Conservation (phyloP, 345 rosid genomes). For the Camelina hispida region DNA sequence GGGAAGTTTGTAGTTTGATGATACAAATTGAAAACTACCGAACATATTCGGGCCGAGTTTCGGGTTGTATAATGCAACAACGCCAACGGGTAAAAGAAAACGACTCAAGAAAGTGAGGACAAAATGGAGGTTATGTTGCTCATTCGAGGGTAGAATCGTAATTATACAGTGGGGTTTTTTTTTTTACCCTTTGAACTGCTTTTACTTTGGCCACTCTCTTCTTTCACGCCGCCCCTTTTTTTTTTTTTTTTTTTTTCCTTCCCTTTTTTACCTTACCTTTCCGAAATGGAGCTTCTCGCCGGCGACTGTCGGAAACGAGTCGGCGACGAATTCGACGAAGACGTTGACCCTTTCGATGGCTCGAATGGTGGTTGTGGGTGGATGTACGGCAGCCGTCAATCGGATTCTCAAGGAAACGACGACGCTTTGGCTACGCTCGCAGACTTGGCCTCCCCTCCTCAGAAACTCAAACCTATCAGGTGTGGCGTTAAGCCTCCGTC, state of each 20-base stretch:
- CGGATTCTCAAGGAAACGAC: slow-evolving; percentile 36
- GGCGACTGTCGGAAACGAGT: slow-evolving; percentile 51
- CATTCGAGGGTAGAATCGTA: slow-evolving; percentile 26
- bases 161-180: neutral
- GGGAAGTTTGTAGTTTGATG: neutral
- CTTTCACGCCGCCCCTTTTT: slow-evolving; percentile 36
- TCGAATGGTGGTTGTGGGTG: slow-evolving; percentile 36
- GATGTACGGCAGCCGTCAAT: slow-evolving; percentile 41
- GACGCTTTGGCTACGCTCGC: slow-evolving; percentile 43
- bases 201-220: slow-evolving; percentile 32
- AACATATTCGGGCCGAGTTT: slow-evolving; percentile 9
- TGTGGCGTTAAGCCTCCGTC: slow-evolving; percentile 47
- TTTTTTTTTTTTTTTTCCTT: neutral
- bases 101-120: neutral
- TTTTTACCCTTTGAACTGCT: slow-evolving; percentile 41
- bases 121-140: slow-evolving; percentile 27
- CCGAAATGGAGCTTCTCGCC: slow-evolving; percentile 60
- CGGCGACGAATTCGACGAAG: slow-evolving; percentile 46
- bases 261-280: slow-evolving; percentile 16
- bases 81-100: slow-evolving; percentile 21
- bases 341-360: slow-evolving; percentile 50
- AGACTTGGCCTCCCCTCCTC: slow-evolving; percentile 53
- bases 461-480: slow-evolving; percentile 72
- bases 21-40: neutral
- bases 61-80: neutral